Base-by-base conservation (phyloP, 768 basidiomycete species). In the Lactarius hengduanensis region DNA sequence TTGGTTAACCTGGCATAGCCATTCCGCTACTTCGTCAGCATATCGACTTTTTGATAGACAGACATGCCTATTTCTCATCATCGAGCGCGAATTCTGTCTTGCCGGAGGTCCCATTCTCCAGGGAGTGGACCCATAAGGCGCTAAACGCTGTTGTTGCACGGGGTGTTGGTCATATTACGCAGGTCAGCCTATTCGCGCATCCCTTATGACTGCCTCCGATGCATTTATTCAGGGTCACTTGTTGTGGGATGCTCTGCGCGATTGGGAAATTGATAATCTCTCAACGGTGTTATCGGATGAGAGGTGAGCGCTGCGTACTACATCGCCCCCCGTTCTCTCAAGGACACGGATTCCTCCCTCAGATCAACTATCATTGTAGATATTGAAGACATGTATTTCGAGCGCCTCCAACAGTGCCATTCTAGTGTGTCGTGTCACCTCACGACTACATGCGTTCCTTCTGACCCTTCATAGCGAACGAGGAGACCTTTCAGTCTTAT, bases 401-500 rank as follows among this genome's bases (percentile, higher is more conserved):
- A 78, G 26, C 88, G 94, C 10, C 83, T 96, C 11, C 78, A 81
- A 55, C 87, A 90, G 71, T 90, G 91, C 22, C 94, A 96, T 72
- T 80, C 88, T 53, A 86, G 92, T 92, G 71, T 58, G 80, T 74
- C 36, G 41, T 28, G 34, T 28, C 41, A 32, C 38, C 26, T 54
- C 6, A 20, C 0, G n/a, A 18, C 26, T 70, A n/a, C 60, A 58
- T 22, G 11, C 8, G 10, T 32, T 40, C 45, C n/a, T 58, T 16
- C 54, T 62, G 56, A 59, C 22, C 28, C 15, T 6, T 15, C 36
- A n/a, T 71, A 95, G 93, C 85, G 65, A 82, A 88, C 63, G 92
- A 93, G 47, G 85, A 90, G 16, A 96, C 94, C 0, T 88, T 88
- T 63, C 88, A 92, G 71, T 81, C 85, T 2, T 98, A 96, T 74